Conservation (phyloP, 164 flowering plant genomes). For the Tinospora cordifolia region DNA sequence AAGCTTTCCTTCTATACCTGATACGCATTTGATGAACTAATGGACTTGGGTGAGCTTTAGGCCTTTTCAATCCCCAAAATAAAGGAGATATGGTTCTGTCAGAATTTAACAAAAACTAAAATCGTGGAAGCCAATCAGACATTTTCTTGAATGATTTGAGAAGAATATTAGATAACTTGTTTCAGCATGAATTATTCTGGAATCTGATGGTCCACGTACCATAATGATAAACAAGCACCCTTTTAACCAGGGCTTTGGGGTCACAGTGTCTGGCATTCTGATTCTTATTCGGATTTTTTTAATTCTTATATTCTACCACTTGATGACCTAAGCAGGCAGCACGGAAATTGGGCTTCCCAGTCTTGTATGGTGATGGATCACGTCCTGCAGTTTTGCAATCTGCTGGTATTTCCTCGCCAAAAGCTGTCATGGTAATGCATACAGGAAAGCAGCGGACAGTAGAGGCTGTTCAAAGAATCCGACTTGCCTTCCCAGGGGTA, state of each 20-base stretch:
- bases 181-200: too few species aligned
- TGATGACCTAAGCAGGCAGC: conserved; percentile 41
- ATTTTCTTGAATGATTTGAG: too few species aligned
- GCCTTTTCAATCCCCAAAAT: neutral
- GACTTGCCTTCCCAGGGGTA: conserved; percentile 87
- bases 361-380: conserved; percentile 92
- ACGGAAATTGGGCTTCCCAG: conserved; percentile 76
- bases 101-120: neutral
- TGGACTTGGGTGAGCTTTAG: neutral
- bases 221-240: too few species aligned
- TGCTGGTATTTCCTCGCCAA: conserved; percentile 94
- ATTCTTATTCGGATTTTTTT: neutral
- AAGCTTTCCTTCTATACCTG: conserved; percentile 1
- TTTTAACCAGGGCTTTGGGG: too few species aligned
- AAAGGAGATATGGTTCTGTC: neutral
- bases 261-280: neutral
- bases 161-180: too few species aligned
- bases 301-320: neutral
- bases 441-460: conserved; percentile 50
- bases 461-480: conserved; percentile 84
- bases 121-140: neutral
- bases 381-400: conserved; percentile 86
- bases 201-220: too few species aligned
- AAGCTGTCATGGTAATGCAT: conserved; percentile 92
- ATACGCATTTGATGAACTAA: neutral